Percentiles rank a stretch among this genome's conserved stretches.
phyloP scores from a whole-genome alignment of 192 early-diverging fungal species.

The Rhizophagus prolifer region DNA sequence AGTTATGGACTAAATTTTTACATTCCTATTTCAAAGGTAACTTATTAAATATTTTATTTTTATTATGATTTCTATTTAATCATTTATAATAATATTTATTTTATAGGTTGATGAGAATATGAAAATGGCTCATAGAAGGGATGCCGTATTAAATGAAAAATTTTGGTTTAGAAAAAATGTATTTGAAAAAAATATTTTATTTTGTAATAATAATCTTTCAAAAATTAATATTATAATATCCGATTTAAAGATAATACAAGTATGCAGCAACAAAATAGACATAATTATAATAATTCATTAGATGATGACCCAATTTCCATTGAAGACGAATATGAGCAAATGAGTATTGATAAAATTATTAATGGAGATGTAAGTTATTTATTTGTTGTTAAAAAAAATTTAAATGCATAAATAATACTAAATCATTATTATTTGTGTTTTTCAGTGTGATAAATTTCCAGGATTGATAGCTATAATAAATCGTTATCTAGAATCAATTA shows the following conservation, averaged over 20 bases:
- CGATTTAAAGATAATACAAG: not conserved
- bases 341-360: slow-evolving; percentile 92
- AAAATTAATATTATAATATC: too few species aligned
- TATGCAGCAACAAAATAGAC: not conserved
- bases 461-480: slow-evolving; percentile 85
- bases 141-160: slow-evolving; percentile 76
- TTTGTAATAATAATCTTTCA: too few species aligned
- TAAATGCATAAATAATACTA: slow-evolving; percentile 2
- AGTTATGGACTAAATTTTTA: slow-evolving; percentile 93
- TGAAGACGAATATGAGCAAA: slow-evolving; percentile 57
- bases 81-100: not conserved
- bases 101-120: slow-evolving; percentile 89
- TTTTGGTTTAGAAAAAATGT: slow-evolving; percentile 92
- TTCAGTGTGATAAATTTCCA: slow-evolving; percentile 59
- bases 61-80: not conserved
- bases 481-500: slow-evolving; percentile 76
- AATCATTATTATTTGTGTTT: not conserved
- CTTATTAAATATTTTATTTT: not conserved
- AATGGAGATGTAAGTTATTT: slow-evolving; percentile 64
- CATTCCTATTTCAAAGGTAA: slow-evolving; percentile 89
- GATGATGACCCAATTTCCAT: not conserved
- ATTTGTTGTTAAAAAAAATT: not conserved
- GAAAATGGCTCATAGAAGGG: slow-evolving; percentile 79
- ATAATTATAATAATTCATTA: not conserved
- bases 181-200: slow-evolving; percentile 41